These are phyloP conservation scores for Xylariales sp. DNA, from an alignment of 2,329 filamentous ascomycete genomes.

Conservation along the genomic window DNA sequence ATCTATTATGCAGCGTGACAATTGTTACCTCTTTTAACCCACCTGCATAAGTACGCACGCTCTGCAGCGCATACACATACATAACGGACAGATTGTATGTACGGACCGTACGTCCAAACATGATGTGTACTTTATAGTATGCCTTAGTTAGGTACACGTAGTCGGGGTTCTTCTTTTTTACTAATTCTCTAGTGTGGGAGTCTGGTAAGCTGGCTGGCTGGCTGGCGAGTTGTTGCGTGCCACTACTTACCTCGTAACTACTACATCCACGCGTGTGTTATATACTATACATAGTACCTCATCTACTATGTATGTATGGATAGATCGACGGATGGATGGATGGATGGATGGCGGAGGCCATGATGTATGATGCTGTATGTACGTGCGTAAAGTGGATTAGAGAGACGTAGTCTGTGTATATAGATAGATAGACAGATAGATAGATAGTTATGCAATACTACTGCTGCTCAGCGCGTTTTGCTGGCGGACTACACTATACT, in stretches of 20 bases:
- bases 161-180: background rate
- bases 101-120: background rate
- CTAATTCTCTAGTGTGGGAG: background rate
- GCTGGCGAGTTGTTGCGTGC: no score
- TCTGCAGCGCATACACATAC: conserved; percentile 17
- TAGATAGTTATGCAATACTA: background rate
- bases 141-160: background rate
- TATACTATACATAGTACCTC: no score
- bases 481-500: background rate
- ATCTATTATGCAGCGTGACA: conserved; percentile 32
- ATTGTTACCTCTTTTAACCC: conserved; percentile 14
- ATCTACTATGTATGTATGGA: background rate
- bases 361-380: conserved; percentile 13
- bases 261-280: background rate
- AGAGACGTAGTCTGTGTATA: background rate
- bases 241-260: no score
- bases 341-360: background rate
- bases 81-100: background rate
- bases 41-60: conserved; percentile 10
- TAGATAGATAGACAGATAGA: background rate
- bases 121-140: background rate
- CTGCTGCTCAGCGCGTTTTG: background rate
- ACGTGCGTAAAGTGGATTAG: conserved; percentile 9
- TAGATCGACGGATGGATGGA: background rate
- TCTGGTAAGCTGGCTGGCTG: no score